Base-by-base conservation (phyloP, 805 yeast species). In the Metschnikowia sp. region DNA sequence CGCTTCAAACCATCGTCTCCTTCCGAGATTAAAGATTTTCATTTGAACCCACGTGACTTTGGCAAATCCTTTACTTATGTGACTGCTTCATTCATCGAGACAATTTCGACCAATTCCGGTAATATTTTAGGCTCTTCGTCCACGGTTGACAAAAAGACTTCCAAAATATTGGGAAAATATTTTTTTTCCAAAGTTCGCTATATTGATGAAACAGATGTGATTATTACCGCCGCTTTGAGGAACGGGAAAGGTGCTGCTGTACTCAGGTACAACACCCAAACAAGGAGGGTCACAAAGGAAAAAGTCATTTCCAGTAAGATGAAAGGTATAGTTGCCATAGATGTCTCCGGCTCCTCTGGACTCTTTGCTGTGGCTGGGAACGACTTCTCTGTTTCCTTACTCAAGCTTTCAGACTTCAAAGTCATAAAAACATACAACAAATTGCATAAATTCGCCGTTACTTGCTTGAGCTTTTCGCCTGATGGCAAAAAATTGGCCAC, bases 401-500 rank as follows among this genome's bases (percentile, higher is more conserved):
- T 83, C 10, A 75, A 77, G 36, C 62, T 77, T 12, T 68, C 73
- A 2, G 79, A 75, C 51, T 76, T 90, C 49, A 72, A 76, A 37
- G 63, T 76, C 10, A 56, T 81, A 26, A 79, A 76, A 48, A 67
- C 73, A 7, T 69, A 81, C 46, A 76, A 76, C 37, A 78, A 84
- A 50, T 82, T 86, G 45, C 97, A 90, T 62, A 70, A 76, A 8
- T 87, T 87, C 63, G 89, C 95, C 26, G 82, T 89, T 44, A 89
- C 97, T 0, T 76, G 78, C 38, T 80, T 88, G 9, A 70, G 80
- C 2, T 83, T 88, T 50, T 83, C 89, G 4, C 84, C 86, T 11
- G 75, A 81, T 60, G 89, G 91, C 8, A 67, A 77, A 42, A 75
- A 74, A 46, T 66, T 88, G 41, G 92, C 88, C 3, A 78, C 88